Evolutionary conservation across 306 rosid species (phyloP).

Genomic region (Acacia crassicarpa): DNA sequence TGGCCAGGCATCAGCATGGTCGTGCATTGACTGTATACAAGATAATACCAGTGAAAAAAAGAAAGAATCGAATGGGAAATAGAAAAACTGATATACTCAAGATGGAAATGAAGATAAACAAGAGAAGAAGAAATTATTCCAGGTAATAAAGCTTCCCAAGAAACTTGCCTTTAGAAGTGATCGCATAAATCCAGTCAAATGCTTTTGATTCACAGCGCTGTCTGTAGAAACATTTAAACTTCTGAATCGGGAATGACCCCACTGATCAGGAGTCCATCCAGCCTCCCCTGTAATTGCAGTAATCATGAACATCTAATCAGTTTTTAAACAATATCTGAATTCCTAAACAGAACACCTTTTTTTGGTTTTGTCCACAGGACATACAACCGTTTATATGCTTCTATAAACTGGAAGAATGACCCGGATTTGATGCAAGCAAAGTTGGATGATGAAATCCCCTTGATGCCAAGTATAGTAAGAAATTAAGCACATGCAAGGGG

Average conservation of each 20-base stretch:
- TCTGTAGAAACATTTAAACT: constrained; percentile 55
- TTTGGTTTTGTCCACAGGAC: neutral
- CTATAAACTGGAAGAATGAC: neutral
- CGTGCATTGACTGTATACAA: constrained; percentile 67
- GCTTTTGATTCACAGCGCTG: constrained; percentile 61
- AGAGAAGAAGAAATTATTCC: neutral
- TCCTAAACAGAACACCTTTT: neutral
- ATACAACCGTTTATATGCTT: neutral
- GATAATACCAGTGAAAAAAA: constrained; percentile 26
- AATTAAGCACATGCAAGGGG: neutral
- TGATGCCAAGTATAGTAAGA: neutral
- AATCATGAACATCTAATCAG: constrained; percentile 30
- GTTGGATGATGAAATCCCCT: neutral
- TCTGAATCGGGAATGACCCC: constrained; percentile 83
- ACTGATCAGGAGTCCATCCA: constrained; percentile 96
- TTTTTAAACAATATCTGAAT: constrained; percentile 4
- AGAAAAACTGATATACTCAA: neutral
- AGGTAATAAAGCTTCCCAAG: constrained; percentile 23
- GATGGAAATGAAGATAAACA: neutral
- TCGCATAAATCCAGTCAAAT: constrained; percentile 76
- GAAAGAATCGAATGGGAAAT: neutral
- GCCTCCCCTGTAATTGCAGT: constrained; percentile 77
- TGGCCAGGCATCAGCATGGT: constrained; percentile 94
- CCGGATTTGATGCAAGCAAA: neutral
- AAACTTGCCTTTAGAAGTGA: constrained; percentile 76